Evolutionary conservation across 805 yeast genomes (phyloP), one percentile per base, ranked within the genome.

Genomic region (Spathaspora sp.): DNA sequence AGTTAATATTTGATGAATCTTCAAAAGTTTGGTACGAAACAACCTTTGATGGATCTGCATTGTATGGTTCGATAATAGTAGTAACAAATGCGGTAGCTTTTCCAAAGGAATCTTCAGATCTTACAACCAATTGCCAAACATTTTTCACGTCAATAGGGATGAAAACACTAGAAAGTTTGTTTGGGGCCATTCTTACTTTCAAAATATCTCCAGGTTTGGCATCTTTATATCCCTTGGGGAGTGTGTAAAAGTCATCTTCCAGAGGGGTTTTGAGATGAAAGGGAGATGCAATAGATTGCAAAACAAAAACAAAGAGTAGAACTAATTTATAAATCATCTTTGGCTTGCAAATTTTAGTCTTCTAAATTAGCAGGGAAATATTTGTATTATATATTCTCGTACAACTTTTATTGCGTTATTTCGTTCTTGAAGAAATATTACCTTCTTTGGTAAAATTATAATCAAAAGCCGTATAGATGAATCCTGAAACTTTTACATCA

Each of bases 1-100:
- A n/a, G n/a, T n/a, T n/a, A n/a, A 57, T 31, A 35, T 52, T 54
- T 0, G 69, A 57, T 23, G 70, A 54, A 54, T 68, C 72, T 52
- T 68, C 61, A 12, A 66, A 67, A 11, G 58, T 53, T 48, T 66
- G 69, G 51, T 66, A 66, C 23, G 66, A 59, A 5, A 67, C 50
- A n/a, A 68, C 51, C 50, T 65, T 64, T 17, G 56, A 38, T 5
- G 63, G 55, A 53, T n/a, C n/a, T n/a, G n/a, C n/a, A n/a, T n/a
- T n/a, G n/a, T n/a, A n/a, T n/a, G n/a, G n/a, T n/a, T n/a, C 62
- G 17, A 68, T 55, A 5, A 68, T 46, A 1, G 72, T 67, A 23
- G 69, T 52, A 1, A 62, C 63, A 16, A 63, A 53, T 2, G 62
- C 67, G 11, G 54, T 53, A 5, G 70, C 60, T 18, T 63, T 56